These are phyloP conservation scores for Colletotrichum abscissum DNA, from an alignment of 2,329 filamentous ascomycete genomes.

Conservation along the genomic window DNA sequence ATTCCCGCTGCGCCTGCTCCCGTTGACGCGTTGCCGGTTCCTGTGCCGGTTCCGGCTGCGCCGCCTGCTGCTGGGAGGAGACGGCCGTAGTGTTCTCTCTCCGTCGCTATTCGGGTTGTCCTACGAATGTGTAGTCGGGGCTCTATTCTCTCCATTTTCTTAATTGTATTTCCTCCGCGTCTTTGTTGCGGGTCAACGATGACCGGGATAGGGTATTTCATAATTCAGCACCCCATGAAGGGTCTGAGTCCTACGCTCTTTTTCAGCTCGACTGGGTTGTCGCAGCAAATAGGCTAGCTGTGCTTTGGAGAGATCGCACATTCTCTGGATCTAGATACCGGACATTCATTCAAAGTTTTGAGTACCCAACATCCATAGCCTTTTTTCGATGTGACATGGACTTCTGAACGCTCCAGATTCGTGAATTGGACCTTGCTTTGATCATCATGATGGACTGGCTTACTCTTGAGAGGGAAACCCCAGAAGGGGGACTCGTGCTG, in stretches of 20 bases:
- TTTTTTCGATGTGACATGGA: no score
- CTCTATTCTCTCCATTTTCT: not conserved
- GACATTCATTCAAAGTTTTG: conserved; percentile 13
- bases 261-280: not conserved
- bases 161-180: not conserved
- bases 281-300: not conserved
- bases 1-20: not conserved
- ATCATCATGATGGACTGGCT: no score
- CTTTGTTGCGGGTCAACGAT: conserved; percentile 5
- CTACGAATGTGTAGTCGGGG: no score
- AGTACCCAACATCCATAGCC: not conserved
- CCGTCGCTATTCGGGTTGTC: no score
- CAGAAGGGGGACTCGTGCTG: no score
- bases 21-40: not conserved
- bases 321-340: conserved; percentile 22
- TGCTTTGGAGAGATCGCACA: not conserved
- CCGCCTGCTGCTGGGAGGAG: not conserved
- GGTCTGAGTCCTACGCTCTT: conserved; percentile 20
- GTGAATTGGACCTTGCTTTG: no score
- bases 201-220: not conserved
- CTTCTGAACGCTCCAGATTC: no score
- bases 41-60: not conserved
- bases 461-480: no score
- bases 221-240: conserved; percentile 22
- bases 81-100: not conserved